Conservation (phyloP, 1,139 yeast species). For the Blastobotrys aristatus region DNA sequence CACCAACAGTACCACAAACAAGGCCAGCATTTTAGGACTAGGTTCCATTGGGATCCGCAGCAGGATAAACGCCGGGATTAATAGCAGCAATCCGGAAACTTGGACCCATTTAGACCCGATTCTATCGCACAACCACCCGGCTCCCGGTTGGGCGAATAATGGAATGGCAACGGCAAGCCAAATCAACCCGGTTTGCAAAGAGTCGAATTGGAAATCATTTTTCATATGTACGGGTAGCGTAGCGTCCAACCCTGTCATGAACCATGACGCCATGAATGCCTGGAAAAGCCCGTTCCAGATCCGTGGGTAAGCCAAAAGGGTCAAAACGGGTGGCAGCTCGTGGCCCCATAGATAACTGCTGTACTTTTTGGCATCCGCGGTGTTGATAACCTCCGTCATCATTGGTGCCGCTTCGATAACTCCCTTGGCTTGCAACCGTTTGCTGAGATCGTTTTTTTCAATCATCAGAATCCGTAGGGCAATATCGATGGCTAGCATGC, state of each 20-base stretch:
- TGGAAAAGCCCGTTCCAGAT: slow-evolving; percentile 27
- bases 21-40: slow-evolving; percentile 27
- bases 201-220: slow-evolving; percentile 30
- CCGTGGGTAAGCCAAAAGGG: slow-evolving; percentile 22
- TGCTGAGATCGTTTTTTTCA: slow-evolving; percentile 19
- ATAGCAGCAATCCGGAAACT: slow-evolving; percentile 26
- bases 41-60: slow-evolving; percentile 30
- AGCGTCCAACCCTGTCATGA: slow-evolving; percentile 33
- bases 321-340: slow-evolving; percentile 3
- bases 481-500: slow-evolving; percentile 31
- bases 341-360: not conserved
- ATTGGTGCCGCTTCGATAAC: not conserved
- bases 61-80: slow-evolving; percentile 28
- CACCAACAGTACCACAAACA: slow-evolving; percentile 30
- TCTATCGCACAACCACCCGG: slow-evolving; percentile 31
- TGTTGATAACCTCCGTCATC: not conserved
- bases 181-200: slow-evolving; percentile 32
- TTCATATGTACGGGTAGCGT: slow-evolving; percentile 33
- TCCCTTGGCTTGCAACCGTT: slow-evolving; percentile 10
- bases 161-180: slow-evolving; percentile 34
- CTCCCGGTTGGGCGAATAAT: slow-evolving; percentile 31
- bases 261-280: slow-evolving; percentile 31
- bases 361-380: slow-evolving; percentile 16
- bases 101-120: slow-evolving; percentile 32
- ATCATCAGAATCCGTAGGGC: slow-evolving; percentile 34